Percentiles rank a stretch among this genome's conserved stretches.
Evolutionary conservation across 306 rosid species (phyloP).

Genomic region (Cucurbita pepo): DNA sequence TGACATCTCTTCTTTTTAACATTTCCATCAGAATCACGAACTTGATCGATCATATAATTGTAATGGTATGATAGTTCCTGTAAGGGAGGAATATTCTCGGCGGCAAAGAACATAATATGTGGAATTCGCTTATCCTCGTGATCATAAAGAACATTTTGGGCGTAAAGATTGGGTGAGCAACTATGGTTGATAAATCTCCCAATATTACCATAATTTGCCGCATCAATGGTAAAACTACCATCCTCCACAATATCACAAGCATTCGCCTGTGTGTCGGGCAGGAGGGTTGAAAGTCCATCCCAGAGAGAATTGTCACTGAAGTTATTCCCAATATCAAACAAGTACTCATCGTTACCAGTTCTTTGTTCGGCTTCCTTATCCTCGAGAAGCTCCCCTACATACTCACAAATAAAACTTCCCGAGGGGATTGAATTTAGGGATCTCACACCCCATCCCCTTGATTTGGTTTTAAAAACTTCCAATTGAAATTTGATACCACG

Average conservation of each 20-base stretch:
- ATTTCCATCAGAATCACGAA: slow-evolving; percentile 58
- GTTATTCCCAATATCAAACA: slow-evolving; percentile 77
- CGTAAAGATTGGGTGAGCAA: slow-evolving; percentile 91
- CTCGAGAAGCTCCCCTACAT: slow-evolving; percentile 79
- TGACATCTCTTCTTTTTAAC: slow-evolving; percentile 60
- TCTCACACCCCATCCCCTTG: slow-evolving; percentile 95
- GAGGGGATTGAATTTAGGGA: slow-evolving; percentile 81
- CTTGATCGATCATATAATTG: slow-evolving; percentile 60
- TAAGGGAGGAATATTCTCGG: slow-evolving; percentile 85
- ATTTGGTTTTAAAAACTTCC: slow-evolving; percentile 64
- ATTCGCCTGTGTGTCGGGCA: slow-evolving; percentile 36
- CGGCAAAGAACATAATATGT: slow-evolving; percentile 87
- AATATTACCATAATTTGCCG: slow-evolving; percentile 58
- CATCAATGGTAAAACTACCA: slow-evolving; percentile 72
- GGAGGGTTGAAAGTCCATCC: slow-evolving; percentile 54
- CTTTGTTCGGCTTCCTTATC: slow-evolving; percentile 81
- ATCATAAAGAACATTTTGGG: slow-evolving; percentile 77
- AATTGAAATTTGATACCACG: slow-evolving; percentile 66
- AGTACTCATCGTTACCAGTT: slow-evolving; percentile 74
- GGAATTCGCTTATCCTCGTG: slow-evolving; percentile 78
- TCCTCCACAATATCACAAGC: slow-evolving; percentile 36
- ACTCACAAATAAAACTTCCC: slow-evolving; percentile 84
- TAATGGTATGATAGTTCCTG: slow-evolving; percentile 76
- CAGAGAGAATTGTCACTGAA: slow-evolving; percentile 34
- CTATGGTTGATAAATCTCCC: slow-evolving; percentile 90